Evolutionary conservation across 257 asterid genomes (phyloP), one percentile per base, ranked within the genome.

Genomic region (Euphrasia confusa): DNA sequence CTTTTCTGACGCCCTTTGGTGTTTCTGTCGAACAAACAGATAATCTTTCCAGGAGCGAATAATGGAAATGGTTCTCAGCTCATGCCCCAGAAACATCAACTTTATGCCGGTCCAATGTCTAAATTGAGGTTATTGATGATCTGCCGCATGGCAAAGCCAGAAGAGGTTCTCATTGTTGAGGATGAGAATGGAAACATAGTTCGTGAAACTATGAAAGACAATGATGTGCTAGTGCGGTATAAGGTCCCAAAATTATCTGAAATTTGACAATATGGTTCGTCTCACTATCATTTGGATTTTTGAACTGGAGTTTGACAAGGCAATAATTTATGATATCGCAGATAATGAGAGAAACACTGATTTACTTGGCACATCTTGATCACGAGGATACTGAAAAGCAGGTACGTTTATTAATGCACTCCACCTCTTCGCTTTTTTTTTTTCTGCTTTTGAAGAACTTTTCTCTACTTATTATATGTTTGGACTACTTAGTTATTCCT

Each of bases 101-200:
- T 89, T 71, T 86, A 84, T 71, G 67, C 88, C 60, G 90, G 70
- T 57, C 89, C 95, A 30, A 83, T 87, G 97, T 89, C 97, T 44
- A 89, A 87, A 73, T 76, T 89, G 85, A 89, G 97, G 71, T 65
- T 74, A 55, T 86, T 89, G 53, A 89, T 84, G 94, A 89, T 89
- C 74, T 87, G 94, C 37, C 95, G 95, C 69, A 89, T 89, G 97
- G 97, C 97, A 3, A 89, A 89, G 78, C 97, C 97, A 42, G 97
- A 90, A 80, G 97, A 90, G 70, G 95, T 90, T 81, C 77, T 90
- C 66, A 77, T 90, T 62, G 95, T 90, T 61, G 95, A 89, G 75
- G 97, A 89, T 82, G 95, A 89, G 69, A 89, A 89, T 77, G 97
- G 97, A 59, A 89, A 89, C 74, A 83, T 89, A 66, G 97, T 89